Evolutionary conservation across 2,329 filamentous ascomycete genomes (phyloP).

Genomic region (Colletotrichum lentis): DNA sequence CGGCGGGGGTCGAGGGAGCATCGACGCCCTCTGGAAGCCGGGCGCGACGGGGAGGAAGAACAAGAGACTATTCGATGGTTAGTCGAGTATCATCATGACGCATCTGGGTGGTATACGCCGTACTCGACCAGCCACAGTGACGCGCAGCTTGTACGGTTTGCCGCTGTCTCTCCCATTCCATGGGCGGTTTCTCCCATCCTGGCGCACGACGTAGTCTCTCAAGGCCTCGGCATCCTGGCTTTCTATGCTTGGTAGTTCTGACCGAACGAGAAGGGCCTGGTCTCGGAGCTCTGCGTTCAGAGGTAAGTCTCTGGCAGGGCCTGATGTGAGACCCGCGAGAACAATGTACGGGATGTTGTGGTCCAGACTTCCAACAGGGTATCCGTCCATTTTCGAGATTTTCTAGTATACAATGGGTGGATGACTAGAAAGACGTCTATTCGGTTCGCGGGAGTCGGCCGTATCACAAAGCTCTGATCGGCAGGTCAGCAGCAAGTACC

Average conservation of each 20-base stretch:
- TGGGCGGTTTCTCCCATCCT: slow-evolving; percentile 70
- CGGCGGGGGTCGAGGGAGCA: slow-evolving; percentile 55
- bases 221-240: slow-evolving; percentile 71
- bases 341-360: slow-evolving; percentile 88
- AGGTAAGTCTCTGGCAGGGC: slow-evolving; percentile 51
- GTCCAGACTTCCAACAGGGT: slow-evolving; percentile 79
- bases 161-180: slow-evolving; percentile 70
- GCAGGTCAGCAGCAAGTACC: slow-evolving; percentile 4
- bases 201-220: slow-evolving; percentile 69
- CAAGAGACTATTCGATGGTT: slow-evolving; percentile 56
- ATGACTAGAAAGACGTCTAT: slow-evolving; percentile 13
- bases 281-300: slow-evolving; percentile 63
- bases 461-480: slow-evolving; percentile 22
- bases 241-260: slow-evolving; percentile 73
- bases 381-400: slow-evolving; percentile 73
- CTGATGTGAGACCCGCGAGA: slow-evolving; percentile 74
- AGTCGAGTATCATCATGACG: slow-evolving; percentile 40
- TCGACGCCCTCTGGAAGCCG: slow-evolving; percentile 62
- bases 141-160: slow-evolving; percentile 68
- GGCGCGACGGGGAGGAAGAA: slow-evolving; percentile 66
- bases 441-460: slow-evolving; percentile 21
- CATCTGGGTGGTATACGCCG: slow-evolving; percentile 45
- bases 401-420: slow-evolving; percentile 43
- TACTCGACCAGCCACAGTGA: slow-evolving; percentile 84
- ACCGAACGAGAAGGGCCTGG: slow-evolving; percentile 69